phyloP scores from a whole-genome alignment of 2,329 filamentous ascomycete species.

The Claviceps paspali region DNA sequence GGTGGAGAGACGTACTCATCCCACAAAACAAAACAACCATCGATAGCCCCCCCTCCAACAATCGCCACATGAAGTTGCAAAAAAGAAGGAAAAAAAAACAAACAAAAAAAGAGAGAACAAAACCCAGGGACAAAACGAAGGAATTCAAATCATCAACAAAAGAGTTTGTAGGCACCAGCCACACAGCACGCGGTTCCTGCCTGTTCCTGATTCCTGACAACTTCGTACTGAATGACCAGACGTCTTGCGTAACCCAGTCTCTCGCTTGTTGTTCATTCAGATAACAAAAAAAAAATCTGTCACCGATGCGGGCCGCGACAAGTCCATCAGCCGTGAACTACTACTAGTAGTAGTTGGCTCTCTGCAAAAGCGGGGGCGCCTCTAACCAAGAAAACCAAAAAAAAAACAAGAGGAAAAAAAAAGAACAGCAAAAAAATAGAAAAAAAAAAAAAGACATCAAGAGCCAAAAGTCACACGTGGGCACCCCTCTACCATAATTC shows the following conservation, averaged over 20 bases:
- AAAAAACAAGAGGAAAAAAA: constrained; percentile 1
- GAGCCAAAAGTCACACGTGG: constrained; percentile 1
- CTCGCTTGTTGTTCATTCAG: constrained; percentile 1
- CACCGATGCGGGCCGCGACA: background rate
- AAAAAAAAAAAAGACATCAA: background rate
- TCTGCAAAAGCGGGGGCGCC: constrained; percentile 2
- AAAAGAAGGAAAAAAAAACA: background rate
- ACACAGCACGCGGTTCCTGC: background rate
- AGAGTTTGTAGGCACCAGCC: background rate
- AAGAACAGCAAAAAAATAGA: background rate
- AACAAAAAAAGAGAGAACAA: background rate
- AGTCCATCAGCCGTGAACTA: background rate
- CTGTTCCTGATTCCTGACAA: background rate
- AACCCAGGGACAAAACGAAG: constrained; percentile 1
- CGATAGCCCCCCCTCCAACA: no score
- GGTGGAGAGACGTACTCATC: no score
- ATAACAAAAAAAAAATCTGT: background rate
- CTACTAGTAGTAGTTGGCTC: no score
- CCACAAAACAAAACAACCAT: no score
- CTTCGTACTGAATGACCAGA: background rate
- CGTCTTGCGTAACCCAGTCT: constrained; percentile 1
- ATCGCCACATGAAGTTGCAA: no score
- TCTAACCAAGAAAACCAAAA: constrained; percentile 4
- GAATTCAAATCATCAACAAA: background rate
- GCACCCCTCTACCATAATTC: background rate